Percentiles rank a stretch among this genome's conserved stretches.
Conservation (phyloP, 2,329 filamentous ascomycete species). For the Arthrobotrys pseudoclavata region DNA sequence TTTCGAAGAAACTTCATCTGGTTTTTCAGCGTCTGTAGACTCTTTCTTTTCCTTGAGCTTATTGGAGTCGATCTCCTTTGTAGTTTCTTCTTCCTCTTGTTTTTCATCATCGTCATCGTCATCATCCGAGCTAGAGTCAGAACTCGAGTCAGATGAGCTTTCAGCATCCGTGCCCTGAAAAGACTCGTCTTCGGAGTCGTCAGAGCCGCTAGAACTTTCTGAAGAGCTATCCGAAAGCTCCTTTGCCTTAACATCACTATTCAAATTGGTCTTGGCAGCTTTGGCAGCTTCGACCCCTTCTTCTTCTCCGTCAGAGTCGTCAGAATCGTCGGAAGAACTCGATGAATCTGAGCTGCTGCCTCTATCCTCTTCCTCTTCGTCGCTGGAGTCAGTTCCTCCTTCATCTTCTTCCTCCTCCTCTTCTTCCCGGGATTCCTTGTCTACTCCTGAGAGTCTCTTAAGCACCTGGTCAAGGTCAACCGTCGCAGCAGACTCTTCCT, state of each 20-base stretch:
- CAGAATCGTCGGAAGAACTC: slow-evolving; percentile 2
- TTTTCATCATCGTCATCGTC: not conserved
- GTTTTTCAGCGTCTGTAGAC: slow-evolving; percentile 5
- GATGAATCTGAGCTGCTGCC: slow-evolving; percentile 18
- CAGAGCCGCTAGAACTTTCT: not conserved
- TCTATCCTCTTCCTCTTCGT: not conserved
- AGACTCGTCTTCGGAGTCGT: slow-evolving; percentile 7
- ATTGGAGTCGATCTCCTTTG: not conserved
- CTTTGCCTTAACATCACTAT: not conserved
- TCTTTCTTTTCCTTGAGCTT: too few relatives aligned
- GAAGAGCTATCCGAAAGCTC: slow-evolving; percentile 12
- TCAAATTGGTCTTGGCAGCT: not conserved
- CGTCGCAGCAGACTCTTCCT: not conserved
- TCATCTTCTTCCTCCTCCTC: not conserved
- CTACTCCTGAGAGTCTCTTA: not conserved
- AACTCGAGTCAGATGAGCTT: slow-evolving; percentile 13
- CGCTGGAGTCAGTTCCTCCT: not conserved
- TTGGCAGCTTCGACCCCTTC: not conserved
- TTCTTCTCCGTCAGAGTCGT: slow-evolving; percentile 22
- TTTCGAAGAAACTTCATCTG: slow-evolving; percentile 47
- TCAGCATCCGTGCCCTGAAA: not conserved
- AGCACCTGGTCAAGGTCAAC: slow-evolving; percentile 4
- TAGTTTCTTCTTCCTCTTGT: not conserved
- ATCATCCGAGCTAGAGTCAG: slow-evolving; percentile 32
- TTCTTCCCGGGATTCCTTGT: slow-evolving; percentile 1